Base-by-base conservation (phyloP, 768 basidiomycete genomes). In the Lactarius pseudohatsudake region DNA sequence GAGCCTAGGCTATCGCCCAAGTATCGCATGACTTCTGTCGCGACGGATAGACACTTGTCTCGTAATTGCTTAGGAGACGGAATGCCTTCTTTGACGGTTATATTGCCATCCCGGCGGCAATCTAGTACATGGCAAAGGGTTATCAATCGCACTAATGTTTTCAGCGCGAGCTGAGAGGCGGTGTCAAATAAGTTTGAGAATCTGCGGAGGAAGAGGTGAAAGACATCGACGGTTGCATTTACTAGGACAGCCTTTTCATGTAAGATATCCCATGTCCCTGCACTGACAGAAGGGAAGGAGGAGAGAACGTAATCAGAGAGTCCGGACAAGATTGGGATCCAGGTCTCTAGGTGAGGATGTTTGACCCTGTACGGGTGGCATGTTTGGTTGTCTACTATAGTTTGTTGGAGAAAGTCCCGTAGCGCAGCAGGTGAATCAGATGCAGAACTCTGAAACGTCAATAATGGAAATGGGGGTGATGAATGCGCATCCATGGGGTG, bases 171-270 rank as follows among this genome's bases (percentile, higher is more conserved):
- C 50, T 79, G 77, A 10, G 79, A 77, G 11, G 80, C 75, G 28
- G 78, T 78, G 47, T 75, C 74, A 72, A 82, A 86, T n/a, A 89
- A 76, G 59, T 84, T 82, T 15, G 84, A 81, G 45, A 80, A 79
- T 67, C 73, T 75, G n/a, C 84, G 81, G 30, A 72, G 57, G 30
- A 82, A 79, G 64, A 81, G 79, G 68, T 80, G 77, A 64, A 90
- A 78, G 58, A 88, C 77, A 30, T 85, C 82, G 55, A 90, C 75
- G 6, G 84, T 81, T 15, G 81, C 74, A 50, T 85, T 82, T 4
- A 82, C 82, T 69, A 89, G 77, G 62, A 77, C 80, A 63, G 86
- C 78, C 69, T 84, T 86, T 71, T 88, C 86, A 70, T 84, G 80
- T 70, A 85, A 79, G 13, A 81, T 79, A 50, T 76, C 77, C 84